Base-by-base conservation (phyloP, 441 rosid species). In the Jatropha podagrica region DNA sequence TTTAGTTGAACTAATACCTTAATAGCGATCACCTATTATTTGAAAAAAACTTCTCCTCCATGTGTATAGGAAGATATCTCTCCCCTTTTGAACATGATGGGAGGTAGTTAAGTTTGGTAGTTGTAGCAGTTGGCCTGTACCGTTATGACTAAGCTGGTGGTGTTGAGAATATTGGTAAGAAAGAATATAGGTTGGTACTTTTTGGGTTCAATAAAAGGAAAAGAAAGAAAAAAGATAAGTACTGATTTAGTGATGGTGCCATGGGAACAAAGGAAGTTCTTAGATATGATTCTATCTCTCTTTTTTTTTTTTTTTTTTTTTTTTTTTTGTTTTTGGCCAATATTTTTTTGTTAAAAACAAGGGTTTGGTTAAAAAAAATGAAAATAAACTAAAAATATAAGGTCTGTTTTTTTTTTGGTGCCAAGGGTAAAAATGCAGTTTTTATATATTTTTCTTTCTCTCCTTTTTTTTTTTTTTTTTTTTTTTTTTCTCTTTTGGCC, bases 51-150 rank as follows among this genome's bases (percentile, higher is more conserved):
- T 61, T 67, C 63, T 72, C 80, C 72, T 58, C 60, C 52, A 40
- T 64, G 12, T 32, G 13, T 5, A 11, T 66, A 3, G 27, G 12
- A 48, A 72, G 23, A 56, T 52, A 55, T n/a, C 66, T 49, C 51
- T 44, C 41, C 56, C 54, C 32, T 23, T 69, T 48, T n/a, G 59
- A 48, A 74, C 52, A 69, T 75, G n/a, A 74, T 71, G 74, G 74
- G 68, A 52, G 76, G 72, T 66, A 62, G 85, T 79, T 82, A 78
- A 72, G 74, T 56, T 52, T 73, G 77, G 85, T 81, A 46, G 85
- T 72, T 81, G 79, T 12, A 76, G 80, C 78, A 18, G 83, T 82
- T 79, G 74, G 81, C 60, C 68, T 77, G 78, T 75, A 41, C 75
- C 23, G 4, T 41, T 52, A 20, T 41, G 27, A 70, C 67, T 6